A percentile compares a stretch with the other conserved stretches of the same genome.
Evolutionary conservation across 495 filamentous ascomycete genomes (phyloP).

Genomic region (Hypoxylon cercidicola): DNA sequence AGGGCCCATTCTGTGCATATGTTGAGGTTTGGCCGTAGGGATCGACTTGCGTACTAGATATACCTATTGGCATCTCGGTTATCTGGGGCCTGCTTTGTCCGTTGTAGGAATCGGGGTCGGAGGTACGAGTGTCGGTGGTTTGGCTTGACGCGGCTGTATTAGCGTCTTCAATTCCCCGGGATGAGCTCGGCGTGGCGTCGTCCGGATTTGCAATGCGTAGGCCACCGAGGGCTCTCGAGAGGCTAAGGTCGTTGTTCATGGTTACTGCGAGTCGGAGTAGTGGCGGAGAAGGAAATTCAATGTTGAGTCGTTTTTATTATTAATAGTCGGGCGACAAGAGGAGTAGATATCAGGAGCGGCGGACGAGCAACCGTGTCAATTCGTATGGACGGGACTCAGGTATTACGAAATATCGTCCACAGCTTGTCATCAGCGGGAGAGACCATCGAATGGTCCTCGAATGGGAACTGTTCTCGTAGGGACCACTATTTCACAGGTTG

Average conservation of each 20-base stretch:
- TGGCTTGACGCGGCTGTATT: conserved; percentile 37
- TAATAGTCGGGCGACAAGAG: conserved; percentile 10
- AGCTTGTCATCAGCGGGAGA: conserved; percentile 23
- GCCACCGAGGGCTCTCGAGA: conserved; percentile 92
- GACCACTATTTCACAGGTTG: conserved; percentile 7
- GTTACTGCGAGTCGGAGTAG: conserved; percentile 27
- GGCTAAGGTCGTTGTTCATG: conserved; percentile 93
- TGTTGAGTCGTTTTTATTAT: conserved; percentile 31
- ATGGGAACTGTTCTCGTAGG: conserved; percentile 2
- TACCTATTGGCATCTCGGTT: conserved; percentile 43
- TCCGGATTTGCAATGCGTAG: conserved; percentile 98
- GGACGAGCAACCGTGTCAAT: conserved; percentile 7
- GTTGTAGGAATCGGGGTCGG: conserved; percentile 33
- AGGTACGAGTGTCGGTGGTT: conserved; percentile 18
- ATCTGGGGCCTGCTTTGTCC: conserved; percentile 44
- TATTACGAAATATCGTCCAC: conserved; percentile 21
- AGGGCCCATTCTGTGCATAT: conserved; percentile 41
- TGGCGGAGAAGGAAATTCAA: neutral
- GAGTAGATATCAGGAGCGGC: conserved; percentile 21
- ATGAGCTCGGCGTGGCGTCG: conserved; percentile 71
- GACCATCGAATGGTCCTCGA: conserved; percentile 27
- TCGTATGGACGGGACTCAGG: conserved; percentile 22
- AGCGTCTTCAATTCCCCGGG: conserved; percentile 55
- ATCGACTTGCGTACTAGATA: conserved; percentile 20
- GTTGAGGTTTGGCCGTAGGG: conserved; percentile 29